phyloP scores from a whole-genome alignment of 768 basidiomycete species.

The Brasilioporus rufonigricans region DNA sequence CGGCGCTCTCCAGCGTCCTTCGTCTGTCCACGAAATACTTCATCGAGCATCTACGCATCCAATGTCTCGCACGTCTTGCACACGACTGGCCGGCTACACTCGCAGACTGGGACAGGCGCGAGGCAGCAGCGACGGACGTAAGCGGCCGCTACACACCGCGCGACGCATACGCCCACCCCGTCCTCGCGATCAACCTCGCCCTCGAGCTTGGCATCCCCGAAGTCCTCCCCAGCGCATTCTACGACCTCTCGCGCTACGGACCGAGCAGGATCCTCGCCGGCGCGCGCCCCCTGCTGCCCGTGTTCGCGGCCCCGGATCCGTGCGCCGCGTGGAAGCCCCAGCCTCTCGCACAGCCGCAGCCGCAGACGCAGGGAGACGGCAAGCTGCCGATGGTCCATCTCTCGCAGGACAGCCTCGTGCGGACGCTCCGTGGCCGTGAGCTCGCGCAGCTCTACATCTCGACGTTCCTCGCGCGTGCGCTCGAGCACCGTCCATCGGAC shows the following conservation, averaged over 20 bases:
- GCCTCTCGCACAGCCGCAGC: neutral
- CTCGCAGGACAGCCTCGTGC: slow-evolving; percentile 38
- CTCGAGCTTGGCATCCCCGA: slow-evolving; percentile 56
- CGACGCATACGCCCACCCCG: slow-evolving; percentile 60
- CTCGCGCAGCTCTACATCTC: slow-evolving; percentile 59
- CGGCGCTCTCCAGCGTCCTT: slow-evolving; percentile 58
- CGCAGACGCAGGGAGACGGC: neutral
- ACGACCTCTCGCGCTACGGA: slow-evolving; percentile 71
- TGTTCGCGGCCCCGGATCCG: slow-evolving; percentile 29
- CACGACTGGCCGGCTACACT: slow-evolving; percentile 70
- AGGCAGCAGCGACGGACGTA: slow-evolving; percentile 50
- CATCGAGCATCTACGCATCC: slow-evolving; percentile 61
- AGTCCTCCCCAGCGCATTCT: slow-evolving; percentile 68
- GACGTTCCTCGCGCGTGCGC: slow-evolving; percentile 54
- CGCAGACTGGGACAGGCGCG: slow-evolving; percentile 65
- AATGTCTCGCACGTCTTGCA: slow-evolving; percentile 56
- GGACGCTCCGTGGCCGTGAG: slow-evolving; percentile 64
- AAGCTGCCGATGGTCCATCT: slow-evolving; percentile 25
- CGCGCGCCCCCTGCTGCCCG: slow-evolving; percentile 34
- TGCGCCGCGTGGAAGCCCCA: neutral
- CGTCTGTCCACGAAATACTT: slow-evolving; percentile 77
- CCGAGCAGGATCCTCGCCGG: slow-evolving; percentile 67
- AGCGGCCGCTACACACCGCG: slow-evolving; percentile 58
- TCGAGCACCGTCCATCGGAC: slow-evolving; percentile 49
- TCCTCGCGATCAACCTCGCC: slow-evolving; percentile 69